phyloP scores from a whole-genome alignment of 768 basidiomycete genomes.

The Hysterangium stoloniferum region DNA sequence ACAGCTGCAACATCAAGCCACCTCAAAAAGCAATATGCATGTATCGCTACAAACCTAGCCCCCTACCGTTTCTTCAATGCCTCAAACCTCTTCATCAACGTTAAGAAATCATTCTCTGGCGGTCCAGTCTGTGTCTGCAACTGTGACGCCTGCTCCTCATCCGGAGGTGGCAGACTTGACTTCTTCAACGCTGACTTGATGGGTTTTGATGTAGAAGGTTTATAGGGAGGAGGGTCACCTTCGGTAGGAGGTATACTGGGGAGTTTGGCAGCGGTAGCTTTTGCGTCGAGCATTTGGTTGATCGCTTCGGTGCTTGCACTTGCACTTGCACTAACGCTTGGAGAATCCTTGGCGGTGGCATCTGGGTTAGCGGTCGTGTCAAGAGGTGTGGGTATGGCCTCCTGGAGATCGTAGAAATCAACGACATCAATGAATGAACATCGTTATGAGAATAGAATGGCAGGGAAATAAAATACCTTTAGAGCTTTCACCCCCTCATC shows the following conservation, averaged over 20 bases:
- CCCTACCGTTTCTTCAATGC: conserved; percentile 82
- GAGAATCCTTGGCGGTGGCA: conserved; percentile 26
- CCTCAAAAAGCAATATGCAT: no score
- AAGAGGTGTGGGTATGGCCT: neutral
- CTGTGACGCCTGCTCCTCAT: neutral
- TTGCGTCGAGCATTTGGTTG: conserved; percentile 18
- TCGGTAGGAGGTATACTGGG: conserved; percentile 47
- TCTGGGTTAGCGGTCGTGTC: conserved; percentile 20
- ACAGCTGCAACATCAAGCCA: no score
- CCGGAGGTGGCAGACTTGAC: conserved; percentile 14
- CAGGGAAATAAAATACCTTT: neutral
- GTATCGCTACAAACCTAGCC: no score
- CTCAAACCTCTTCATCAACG: conserved; percentile 73
- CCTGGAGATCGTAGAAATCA: neutral
- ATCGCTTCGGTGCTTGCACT: conserved; percentile 44
- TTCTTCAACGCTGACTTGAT: conserved; percentile 22
- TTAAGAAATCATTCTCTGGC: conserved; percentile 64
- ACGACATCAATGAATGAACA: no score
- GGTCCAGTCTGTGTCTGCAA: neutral
- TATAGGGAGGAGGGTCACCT: conserved; percentile 26
- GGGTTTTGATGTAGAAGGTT: conserved; percentile 12
- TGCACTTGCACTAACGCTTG: conserved; percentile 44
- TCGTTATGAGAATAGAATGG: no score
- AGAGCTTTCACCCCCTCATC: conserved; percentile 25
- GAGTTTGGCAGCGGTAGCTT: conserved; percentile 31